Evolutionary conservation across 2,329 filamentous ascomycete genomes (phyloP), one percentile per base, ranked within the genome.

Genomic region (Trichophyton simii): DNA sequence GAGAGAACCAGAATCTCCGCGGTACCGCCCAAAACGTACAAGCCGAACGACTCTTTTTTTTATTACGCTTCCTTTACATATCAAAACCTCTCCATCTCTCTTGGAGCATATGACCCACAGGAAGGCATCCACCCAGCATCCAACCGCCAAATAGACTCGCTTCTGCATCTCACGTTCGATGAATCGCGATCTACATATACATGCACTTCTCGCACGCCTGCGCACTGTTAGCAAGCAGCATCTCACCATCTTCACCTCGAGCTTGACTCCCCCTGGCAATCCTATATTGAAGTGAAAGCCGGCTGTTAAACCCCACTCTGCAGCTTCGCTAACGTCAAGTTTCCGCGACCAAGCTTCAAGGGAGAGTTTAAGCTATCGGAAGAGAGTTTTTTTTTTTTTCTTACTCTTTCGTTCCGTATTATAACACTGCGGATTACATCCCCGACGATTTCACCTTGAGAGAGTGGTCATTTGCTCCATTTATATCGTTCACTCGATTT

Each of bases 301-400:
- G 55, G 34, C 55, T 41, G 55, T 58, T 58, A 41, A 58, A 58
- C 55, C 55, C 55, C 55, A 58, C 55, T 31, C 55, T 58, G 55
- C 55, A 58, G 34, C 38, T 58, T 58, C 55, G 38, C 55, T 58
- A 58, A 58, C 34, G 38, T 58, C 55, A 58, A 58, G 34, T 58
- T 44, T 58, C 55, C 55, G 55, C 55, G 55, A 58, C 38, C 55
- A 58, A 58, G 55, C 55, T 58, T 58, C 55, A 58, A 58, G 34
- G 52, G 50, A 54, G 50, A 54, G 50, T 54, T 54, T 34, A 54
- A 54, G 50, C 50, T 54, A 54, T 54, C 50, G 50, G 50, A 54
- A 54, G 28, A 54, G 50, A 54, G 50, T 54, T 54, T 54, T 44
- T 18, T 18, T 44, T n/a, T 42, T n/a, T 42, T 22, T 22, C 3